Evolutionary conservation across 1,284 basidiomycete species (phyloP).

Genomic region (Cryptococcus sp.): DNA sequence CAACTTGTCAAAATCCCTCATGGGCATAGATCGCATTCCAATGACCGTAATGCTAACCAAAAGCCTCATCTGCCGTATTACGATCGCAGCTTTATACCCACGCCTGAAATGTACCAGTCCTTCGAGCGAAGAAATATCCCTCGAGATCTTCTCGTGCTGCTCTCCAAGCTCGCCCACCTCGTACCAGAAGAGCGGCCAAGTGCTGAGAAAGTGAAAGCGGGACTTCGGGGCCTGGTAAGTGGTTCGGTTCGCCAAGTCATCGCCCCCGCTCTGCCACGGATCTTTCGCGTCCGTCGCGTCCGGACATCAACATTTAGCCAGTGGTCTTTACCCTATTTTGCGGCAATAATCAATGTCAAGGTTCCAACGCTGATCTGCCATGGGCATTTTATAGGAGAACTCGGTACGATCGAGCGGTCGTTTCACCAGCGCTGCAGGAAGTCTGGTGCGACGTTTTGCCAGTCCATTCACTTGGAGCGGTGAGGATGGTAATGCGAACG

Average conservation of each 20-base stretch:
- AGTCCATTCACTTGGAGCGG: background rate
- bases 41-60: background rate
- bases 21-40: background rate
- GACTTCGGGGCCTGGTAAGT: conserved; percentile 24
- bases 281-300: no score
- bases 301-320: no score
- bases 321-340: no score
- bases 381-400: background rate
- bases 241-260: background rate
- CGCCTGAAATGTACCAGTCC: conserved; percentile 56
- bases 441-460: background rate
- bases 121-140: conserved; percentile 72
- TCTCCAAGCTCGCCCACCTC: conserved; percentile 70
- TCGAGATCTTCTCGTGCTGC: conserved; percentile 65
- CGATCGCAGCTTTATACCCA: conserved; percentile 62
- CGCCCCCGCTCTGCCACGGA: no score
- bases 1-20: background rate
- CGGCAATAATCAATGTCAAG: background rate
- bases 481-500: background rate
- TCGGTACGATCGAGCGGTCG: background rate
- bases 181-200: conserved; percentile 65
- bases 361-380: no score
- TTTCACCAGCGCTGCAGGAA: background rate
- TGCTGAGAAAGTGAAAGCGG: conserved; percentile 63
- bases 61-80: background rate